Percentiles rank a stretch among this genome's conserved stretches.
Conservation (phyloP, 805 yeast genomes). For the Candida pseudofarinosa region DNA sequence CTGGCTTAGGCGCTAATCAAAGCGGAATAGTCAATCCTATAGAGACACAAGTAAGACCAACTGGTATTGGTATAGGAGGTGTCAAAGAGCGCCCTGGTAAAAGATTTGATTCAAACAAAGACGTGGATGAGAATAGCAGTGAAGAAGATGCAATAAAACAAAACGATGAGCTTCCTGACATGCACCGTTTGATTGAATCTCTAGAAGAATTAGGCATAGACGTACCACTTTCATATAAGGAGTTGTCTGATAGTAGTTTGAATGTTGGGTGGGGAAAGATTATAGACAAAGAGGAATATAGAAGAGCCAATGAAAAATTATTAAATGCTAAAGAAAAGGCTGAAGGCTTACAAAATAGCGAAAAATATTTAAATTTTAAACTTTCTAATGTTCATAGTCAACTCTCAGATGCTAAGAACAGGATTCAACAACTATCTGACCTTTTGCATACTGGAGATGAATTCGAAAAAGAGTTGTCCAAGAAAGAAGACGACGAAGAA, state of each 20-base stretch:
- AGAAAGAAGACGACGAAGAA: background rate
- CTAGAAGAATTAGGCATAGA: conserved; percentile 30
- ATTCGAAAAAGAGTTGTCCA: background rate
- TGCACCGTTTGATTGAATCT: conserved; percentile 33
- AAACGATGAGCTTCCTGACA: conserved; percentile 9
- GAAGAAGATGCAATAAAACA: conserved; percentile 16
- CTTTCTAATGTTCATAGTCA: background rate
- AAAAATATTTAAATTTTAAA: conserved; percentile 4
- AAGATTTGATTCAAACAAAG: conserved; percentile 13
- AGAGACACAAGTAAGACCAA: conserved; percentile 61
- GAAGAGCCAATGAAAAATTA: conserved; percentile 12
- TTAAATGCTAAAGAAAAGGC: conserved; percentile 12
- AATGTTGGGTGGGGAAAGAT: background rate
- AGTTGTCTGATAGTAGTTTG: conserved; percentile 22
- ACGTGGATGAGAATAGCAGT: conserved; percentile 15
- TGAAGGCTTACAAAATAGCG: conserved; percentile 9
- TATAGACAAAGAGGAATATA: conserved; percentile 7
- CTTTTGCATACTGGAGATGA: background rate
- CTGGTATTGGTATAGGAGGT: conserved; percentile 75
- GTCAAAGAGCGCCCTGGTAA: conserved; percentile 25
- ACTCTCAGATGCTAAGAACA: background rate
- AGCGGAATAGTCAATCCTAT: conserved; percentile 82
- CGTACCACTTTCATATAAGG: conserved; percentile 35
- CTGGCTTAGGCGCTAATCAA: conserved; percentile 73
- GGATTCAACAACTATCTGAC: background rate